Conservation (phyloP, 2,329 filamentous ascomycete species). For the Teratosphaeria gauchensis region DNA sequence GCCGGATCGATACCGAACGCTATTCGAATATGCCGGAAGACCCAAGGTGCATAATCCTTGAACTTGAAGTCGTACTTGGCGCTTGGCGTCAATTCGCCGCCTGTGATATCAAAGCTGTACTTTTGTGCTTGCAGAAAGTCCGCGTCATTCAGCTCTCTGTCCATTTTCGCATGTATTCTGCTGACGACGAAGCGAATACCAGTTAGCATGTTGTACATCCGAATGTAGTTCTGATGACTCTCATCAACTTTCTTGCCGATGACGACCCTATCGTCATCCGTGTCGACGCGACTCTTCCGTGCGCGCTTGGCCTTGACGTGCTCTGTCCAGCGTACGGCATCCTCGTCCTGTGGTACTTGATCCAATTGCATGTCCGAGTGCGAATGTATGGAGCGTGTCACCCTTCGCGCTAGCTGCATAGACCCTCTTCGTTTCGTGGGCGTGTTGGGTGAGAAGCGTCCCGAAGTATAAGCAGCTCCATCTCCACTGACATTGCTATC, state of each 20-base stretch:
- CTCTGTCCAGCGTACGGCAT: constrained; percentile 85
- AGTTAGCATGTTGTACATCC: constrained; percentile 97
- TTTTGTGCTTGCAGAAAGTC: constrained; percentile 95
- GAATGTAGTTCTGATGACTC: constrained; percentile 65
- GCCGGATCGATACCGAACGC: constrained; percentile 89
- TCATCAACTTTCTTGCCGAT: constrained; percentile 98
- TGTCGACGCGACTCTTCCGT: constrained; percentile 71
- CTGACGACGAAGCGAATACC: constrained; percentile 96
- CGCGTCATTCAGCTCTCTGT: constrained; percentile 76
- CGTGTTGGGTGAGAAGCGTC: constrained; percentile 68
- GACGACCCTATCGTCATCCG: constrained; percentile 84
- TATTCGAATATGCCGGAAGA: constrained; percentile 82
- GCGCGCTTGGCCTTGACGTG: constrained; percentile 85
- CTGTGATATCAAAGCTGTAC: constrained; percentile 97
- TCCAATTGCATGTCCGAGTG: constrained; percentile 62
- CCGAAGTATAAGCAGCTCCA: constrained; percentile 53
- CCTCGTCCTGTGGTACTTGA: constrained; percentile 77
- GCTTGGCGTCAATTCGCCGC: constrained; percentile 92
- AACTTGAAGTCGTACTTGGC: constrained; percentile 99
- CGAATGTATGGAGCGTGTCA: constrained; percentile 76
- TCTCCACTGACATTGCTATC: constrained; percentile 42
- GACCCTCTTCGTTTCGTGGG: constrained; percentile 64
- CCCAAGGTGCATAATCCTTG: constrained; percentile 99
- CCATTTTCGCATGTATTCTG: constrained; percentile 90
- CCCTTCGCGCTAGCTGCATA: constrained; percentile 68